A percentile compares a stretch with the other conserved stretches of the same genome.
These are phyloP conservation scores for Saksenaea oblongispora DNA, from an alignment of 371 early-diverging fungal genomes.

Conservation along the genomic window DNA sequence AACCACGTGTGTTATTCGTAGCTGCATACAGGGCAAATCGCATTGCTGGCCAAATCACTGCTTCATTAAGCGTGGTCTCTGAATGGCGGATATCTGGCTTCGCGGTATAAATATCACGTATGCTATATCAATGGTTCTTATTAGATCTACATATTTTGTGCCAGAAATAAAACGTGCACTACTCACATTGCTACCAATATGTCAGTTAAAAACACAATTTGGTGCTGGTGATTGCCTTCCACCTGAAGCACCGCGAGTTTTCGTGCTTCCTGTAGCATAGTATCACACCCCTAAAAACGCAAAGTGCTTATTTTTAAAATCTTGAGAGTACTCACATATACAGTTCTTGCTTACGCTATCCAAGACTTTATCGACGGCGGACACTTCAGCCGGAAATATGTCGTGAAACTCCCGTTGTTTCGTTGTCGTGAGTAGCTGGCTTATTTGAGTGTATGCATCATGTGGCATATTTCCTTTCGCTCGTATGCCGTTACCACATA, in stretches of 20 bases:
- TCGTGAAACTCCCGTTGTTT: background rate
- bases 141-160: background rate
- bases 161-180: background rate
- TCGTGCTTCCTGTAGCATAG: background rate
- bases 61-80: background rate
- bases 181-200: background rate
- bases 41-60: background rate
- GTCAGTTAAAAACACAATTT: background rate
- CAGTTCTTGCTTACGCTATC: background rate
- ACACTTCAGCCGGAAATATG: background rate
- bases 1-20: background rate
- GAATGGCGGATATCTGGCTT: background rate
- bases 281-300: background rate
- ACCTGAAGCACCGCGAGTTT: background rate
- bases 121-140: background rate
- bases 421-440: background rate
- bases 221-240: background rate
- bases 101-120: background rate
- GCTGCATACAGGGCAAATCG: background rate
- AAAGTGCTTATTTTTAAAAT: background rate
- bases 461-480: background rate
- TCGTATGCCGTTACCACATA: background rate
- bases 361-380: background rate
- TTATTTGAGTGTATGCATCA: background rate
- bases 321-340: background rate